Base-by-base conservation (phyloP, 768 basidiomycete genomes). In the Lentinula raphanica region DNA sequence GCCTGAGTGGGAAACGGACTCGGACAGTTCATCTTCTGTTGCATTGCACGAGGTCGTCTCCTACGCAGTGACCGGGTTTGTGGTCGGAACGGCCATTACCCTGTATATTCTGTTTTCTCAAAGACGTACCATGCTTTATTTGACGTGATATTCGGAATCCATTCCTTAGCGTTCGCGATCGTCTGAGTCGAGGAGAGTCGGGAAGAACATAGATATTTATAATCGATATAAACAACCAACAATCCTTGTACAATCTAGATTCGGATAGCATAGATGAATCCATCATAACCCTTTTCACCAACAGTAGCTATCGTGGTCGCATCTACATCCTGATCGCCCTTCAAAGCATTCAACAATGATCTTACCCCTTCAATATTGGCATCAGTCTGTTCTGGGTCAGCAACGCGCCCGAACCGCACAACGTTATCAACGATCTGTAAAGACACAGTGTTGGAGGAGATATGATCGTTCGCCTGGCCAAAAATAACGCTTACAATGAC, bases 401-500 rank as follows among this genome's bases (percentile, higher is more conserved):
- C 71, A 1, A 83, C 79, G 5, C 64, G 68, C 7, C 79, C 83
- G 28, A 73, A 63, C 5, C 81, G 76, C 5, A 83, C 83, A 32
- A 84, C 81, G 62, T 87, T 87, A 67, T 86, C 85, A 9, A 85
- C 80, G 58, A 84, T 80, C 80, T 83, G 58, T 3, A 59, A 23
- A 21, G 2, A 28, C 4, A 9, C n/a, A n/a, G n/a, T n/a, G n/a
- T 29, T 19, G 8, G 32, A 31, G 27, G 44, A 6, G 1, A 53
- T 29, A 35, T 28, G 29, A 4, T 31, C 12, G 4, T 8, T 27
- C 3, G 29, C 9, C 4, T 31, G 9, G 49, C 6, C 32, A 35
- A 40, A 35, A 23, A 31, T 13, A 19, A 9, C 8, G 75, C 81
- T 60, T 63, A 83, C 83, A 57, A 89, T 85, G 21, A 87, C 76